Evolutionary conservation across 768 basidiomycete species (phyloP).

Genomic region (Tricholoma saponaceum): DNA sequence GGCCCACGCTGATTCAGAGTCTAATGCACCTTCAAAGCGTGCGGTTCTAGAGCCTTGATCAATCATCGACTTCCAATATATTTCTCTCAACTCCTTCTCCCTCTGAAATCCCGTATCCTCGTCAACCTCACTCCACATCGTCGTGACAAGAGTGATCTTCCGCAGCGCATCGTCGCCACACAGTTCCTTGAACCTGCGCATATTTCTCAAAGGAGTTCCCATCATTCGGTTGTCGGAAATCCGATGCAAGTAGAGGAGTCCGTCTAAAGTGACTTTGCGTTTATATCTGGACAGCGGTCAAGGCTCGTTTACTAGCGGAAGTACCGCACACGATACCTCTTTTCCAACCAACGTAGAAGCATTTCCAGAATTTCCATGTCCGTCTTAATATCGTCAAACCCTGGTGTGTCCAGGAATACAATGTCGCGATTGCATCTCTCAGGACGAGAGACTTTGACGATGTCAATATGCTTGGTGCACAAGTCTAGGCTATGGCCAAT

Average conservation of each 20-base stretch:
- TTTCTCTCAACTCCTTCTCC: conserved; percentile 2
- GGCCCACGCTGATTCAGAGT: conserved; percentile 2
- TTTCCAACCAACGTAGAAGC: neutral
- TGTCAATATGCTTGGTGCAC: neutral
- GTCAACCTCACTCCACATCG: conserved; percentile 36
- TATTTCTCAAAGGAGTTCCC: conserved; percentile 35
- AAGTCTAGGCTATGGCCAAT: neutral
- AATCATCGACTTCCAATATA: conserved; percentile 4
- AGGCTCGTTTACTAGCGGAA: neutral
- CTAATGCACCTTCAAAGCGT: conserved; percentile 1
- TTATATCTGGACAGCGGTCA: neutral
- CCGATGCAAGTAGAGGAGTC: conserved; percentile 16
- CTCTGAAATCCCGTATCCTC: conserved; percentile 2
- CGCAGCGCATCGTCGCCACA: conserved; percentile 36
- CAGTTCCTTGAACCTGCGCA: conserved; percentile 39
- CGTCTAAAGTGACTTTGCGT: conserved; percentile 10
- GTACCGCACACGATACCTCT: neutral
- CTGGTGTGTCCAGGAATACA: conserved; percentile 7
- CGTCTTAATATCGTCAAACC: conserved; percentile 5
- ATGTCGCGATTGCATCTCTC: neutral
- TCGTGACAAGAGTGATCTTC: conserved; percentile 41
- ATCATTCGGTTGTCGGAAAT: conserved; percentile 30
- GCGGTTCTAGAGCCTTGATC: neutral
- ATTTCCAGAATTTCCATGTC: conserved; percentile 6
- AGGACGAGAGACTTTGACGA: neutral